These are phyloP conservation scores for Teratosphaeria destructans DNA, from an alignment of 2,329 filamentous ascomycete species.

Conservation along the genomic window DNA sequence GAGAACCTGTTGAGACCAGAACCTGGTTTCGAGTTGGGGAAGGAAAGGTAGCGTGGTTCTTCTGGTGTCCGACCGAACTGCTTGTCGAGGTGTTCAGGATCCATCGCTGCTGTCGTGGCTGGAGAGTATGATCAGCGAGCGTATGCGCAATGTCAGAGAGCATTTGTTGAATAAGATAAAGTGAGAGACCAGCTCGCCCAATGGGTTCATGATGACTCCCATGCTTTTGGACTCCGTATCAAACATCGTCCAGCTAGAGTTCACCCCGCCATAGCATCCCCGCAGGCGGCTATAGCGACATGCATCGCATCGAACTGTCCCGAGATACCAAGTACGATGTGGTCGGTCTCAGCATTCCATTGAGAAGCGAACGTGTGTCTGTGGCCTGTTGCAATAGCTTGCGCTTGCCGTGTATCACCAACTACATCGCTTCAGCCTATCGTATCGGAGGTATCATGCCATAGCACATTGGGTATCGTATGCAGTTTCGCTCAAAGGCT, in stretches of 20 bases:
- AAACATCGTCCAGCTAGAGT: background rate
- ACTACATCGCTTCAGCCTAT: background rate
- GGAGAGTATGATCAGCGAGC: background rate
- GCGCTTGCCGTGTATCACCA: background rate
- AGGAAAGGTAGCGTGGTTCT: constrained; percentile 46
- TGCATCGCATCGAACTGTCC: background rate
- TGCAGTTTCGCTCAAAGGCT: background rate
- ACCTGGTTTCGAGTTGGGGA: constrained; percentile 44
- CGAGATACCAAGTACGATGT: background rate
- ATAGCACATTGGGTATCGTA: background rate
- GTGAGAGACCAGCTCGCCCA: background rate
- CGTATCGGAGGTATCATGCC: background rate
- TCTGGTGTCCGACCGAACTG: constrained; percentile 27
- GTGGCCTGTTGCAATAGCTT: background rate
- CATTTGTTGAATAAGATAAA: background rate
- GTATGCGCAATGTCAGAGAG: background rate
- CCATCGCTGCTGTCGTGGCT: constrained; percentile 8
- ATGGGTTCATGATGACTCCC: background rate
- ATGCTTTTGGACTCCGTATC: background rate
- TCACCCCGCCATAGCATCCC: background rate
- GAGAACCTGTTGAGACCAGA: constrained; percentile 77
- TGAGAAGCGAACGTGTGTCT: background rate
- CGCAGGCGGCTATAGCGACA: background rate
- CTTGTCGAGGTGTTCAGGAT: constrained; percentile 26
- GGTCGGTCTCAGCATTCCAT: background rate